Evolutionary conservation across 768 basidiomycete genomes (phyloP).

Genomic region (Kwoniella pini): DNA sequence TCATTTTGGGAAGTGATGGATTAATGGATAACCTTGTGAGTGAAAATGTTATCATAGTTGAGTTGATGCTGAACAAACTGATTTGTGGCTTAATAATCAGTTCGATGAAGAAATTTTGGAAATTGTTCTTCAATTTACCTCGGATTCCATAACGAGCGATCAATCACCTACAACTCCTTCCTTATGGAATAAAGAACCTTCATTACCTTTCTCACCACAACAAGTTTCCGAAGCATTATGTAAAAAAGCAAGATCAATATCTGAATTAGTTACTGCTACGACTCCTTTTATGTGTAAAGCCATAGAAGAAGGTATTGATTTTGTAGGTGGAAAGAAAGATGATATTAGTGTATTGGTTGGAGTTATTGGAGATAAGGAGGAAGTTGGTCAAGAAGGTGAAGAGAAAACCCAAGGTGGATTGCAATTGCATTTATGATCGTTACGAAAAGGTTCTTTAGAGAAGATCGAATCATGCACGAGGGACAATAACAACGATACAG

Average conservation of each 20-base stretch:
- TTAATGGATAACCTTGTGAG: constrained; percentile 55
- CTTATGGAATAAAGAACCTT: background rate
- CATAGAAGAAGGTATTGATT: constrained; percentile 68
- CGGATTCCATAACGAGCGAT: constrained; percentile 7
- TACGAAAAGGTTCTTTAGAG: too few species aligned
- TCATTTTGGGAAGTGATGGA: constrained; percentile 53
- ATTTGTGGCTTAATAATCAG: constrained; percentile 34
- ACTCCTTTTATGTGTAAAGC: constrained; percentile 85
- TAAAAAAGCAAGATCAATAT: constrained; percentile 42
- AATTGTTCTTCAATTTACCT: constrained; percentile 47
- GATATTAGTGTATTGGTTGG: constrained; percentile 72
- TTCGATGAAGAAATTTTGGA: constrained; percentile 55
- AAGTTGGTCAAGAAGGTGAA: background rate
- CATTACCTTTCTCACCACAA: constrained; percentile 49
- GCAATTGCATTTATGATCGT: too few species aligned
- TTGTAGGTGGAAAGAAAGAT: constrained; percentile 81
- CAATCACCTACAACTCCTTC: constrained; percentile 8
- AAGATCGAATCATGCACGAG: too few species aligned
- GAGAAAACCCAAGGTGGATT: too few species aligned
- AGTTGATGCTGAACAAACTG: constrained; percentile 49
- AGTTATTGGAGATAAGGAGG: constrained; percentile 57
- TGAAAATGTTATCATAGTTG: background rate
- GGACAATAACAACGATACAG: too few species aligned
- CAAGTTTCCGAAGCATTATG: constrained; percentile 52
- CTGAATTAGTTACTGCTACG: constrained; percentile 39